A percentile compares a stretch with the other conserved stretches of the same genome.
Conservation (phyloP, 2,329 filamentous ascomycete genomes). For the Colletotrichum sp. region DNA sequence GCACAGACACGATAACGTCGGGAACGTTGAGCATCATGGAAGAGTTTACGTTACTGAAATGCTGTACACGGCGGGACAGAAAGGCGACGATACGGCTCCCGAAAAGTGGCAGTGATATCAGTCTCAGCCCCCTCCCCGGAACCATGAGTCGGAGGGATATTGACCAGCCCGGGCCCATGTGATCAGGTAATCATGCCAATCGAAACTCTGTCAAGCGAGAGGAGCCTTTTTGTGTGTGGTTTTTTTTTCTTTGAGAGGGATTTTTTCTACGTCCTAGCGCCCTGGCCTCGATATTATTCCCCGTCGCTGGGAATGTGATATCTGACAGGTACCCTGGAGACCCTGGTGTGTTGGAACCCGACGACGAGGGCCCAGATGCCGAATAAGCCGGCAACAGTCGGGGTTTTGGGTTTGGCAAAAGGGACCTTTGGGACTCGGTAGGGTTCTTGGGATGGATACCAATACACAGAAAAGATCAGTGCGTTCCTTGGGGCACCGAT, state of each 20-base stretch:
- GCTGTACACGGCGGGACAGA: background rate
- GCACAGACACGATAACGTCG: background rate
- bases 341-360: background rate
- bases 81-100: background rate
- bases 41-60: background rate
- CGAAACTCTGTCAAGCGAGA: background rate
- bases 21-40: background rate
- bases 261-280: background rate
- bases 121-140: background rate
- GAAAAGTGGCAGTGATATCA: background rate
- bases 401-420: background rate
- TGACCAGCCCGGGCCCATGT: background rate
- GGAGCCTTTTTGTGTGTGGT: background rate
- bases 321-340: background rate
- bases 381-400: background rate
- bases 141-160: background rate
- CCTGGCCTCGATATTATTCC: background rate
- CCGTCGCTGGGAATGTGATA: background rate
- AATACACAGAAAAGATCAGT: background rate
- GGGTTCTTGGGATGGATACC: background rate
- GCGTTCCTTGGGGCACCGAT: background rate
- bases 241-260: background rate
- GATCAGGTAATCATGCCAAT: background rate
- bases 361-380: background rate
- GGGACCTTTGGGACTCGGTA: background rate